These are phyloP conservation scores for Mikania micrantha DNA, from an alignment of 129 eudicot species.

Conservation along the genomic window DNA sequence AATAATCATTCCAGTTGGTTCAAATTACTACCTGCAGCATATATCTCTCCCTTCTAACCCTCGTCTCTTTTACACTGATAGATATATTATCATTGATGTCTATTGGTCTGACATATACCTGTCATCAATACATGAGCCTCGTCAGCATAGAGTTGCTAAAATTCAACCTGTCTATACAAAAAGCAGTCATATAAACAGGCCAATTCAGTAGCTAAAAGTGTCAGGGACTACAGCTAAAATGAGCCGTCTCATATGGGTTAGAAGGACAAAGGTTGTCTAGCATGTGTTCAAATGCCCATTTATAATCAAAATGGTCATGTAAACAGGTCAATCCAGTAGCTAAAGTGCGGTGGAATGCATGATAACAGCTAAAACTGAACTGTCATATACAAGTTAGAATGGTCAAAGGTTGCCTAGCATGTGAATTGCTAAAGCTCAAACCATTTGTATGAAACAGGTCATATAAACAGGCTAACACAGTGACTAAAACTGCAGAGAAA, in stretches of 20 bases:
- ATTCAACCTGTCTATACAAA: not conserved
- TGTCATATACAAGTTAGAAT: not conserved
- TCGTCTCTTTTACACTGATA: slow-evolving; percentile 17
- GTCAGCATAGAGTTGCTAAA: not conserved
- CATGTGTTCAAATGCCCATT: not conserved
- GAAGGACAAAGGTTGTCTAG: not conserved
- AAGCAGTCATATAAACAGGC: not conserved
- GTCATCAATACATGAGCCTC: not conserved
- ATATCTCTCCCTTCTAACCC: not conserved
- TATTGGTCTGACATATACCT: slow-evolving; percentile 14
- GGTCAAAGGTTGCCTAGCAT: not conserved
- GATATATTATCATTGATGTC: not conserved
- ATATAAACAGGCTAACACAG: too few relatives aligned
- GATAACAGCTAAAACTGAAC: not conserved
- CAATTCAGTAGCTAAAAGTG: not conserved
- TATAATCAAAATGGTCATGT: not conserved
- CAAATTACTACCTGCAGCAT: slow-evolving; percentile 3
- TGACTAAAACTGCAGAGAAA: too few relatives aligned
- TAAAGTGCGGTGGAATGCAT: not conserved
- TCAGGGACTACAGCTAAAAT: not conserved
- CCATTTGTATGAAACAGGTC: too few relatives aligned
- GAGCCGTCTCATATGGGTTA: not conserved
- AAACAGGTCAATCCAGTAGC: not conserved
- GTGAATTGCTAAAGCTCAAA: too few relatives aligned
- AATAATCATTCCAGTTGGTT: not conserved